A percentile compares a stretch with the other conserved stretches of the same genome.
Conservation (phyloP, 495 filamentous ascomycete genomes). For the Sporormia fimetaria region DNA sequence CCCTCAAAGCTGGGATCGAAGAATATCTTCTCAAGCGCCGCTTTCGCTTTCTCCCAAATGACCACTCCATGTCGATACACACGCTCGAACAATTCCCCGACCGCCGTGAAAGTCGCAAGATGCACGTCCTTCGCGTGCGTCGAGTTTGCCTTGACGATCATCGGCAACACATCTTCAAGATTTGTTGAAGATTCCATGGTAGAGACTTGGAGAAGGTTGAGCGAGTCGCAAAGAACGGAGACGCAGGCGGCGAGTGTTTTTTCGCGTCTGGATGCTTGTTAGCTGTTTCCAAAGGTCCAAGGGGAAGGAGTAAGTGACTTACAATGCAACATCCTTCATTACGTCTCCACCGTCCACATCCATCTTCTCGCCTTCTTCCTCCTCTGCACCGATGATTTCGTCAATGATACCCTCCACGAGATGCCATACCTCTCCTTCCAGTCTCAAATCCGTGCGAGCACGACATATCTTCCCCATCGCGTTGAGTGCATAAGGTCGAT, state of each 20-base stretch:
- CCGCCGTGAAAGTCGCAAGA: conserved; percentile 18
- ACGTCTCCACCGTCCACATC: conserved; percentile 43
- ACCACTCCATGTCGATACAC: background rate
- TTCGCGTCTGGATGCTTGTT: conserved; percentile 15
- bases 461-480: conserved; percentile 60
- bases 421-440: conserved; percentile 54
- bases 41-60: background rate
- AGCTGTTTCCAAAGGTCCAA: background rate
- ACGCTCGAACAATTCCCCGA: conserved; percentile 17
- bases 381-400: conserved; percentile 42
- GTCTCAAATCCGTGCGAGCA: conserved; percentile 50
- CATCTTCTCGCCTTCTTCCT: conserved; percentile 40
- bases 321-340: conserved; percentile 19
- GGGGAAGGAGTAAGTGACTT: conserved; percentile 6
- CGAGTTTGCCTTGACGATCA: conserved; percentile 9
- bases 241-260: conserved; percentile 22
- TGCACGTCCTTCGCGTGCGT: conserved; percentile 16
- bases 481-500: conserved; percentile 62
- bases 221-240: conserved; percentile 6
- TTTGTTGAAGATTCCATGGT: conserved; percentile 5
- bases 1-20: conserved; percentile 23
- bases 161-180: conserved; percentile 6
- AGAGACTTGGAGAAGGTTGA: conserved; percentile 1
- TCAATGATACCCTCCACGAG: conserved; percentile 40
- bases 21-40: conserved; percentile 11